phyloP scores from a whole-genome alignment of 371 early-diverging fungal genomes.

The Sporodiniella umbellata region DNA sequence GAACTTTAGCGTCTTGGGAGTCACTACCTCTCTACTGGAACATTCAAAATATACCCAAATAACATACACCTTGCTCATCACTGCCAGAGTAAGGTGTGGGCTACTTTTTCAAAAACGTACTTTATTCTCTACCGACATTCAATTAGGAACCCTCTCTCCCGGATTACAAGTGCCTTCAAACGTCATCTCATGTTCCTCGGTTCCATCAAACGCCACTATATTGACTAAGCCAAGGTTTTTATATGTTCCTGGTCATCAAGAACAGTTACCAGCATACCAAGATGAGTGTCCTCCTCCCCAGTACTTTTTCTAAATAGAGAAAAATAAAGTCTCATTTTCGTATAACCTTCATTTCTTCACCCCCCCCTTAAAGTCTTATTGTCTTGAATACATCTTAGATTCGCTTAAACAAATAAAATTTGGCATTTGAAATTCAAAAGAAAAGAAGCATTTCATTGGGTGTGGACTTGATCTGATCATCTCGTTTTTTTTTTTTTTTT shows the following conservation, averaged over 20 bases:
- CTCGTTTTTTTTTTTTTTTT: too few species aligned
- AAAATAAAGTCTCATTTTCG: too few species aligned
- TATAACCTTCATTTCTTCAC: not conserved
- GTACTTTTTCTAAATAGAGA: not conserved
- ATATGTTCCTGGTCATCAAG: conserved; percentile 1
- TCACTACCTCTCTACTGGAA: conserved; percentile 10
- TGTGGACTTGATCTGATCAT: too few species aligned
- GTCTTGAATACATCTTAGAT: too few species aligned
- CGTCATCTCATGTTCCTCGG: conserved; percentile 8
- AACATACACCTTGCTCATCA: conserved; percentile 9
- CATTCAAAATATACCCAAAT: conserved; percentile 14
- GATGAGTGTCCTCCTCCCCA: conserved; percentile 12
- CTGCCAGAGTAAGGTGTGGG: conserved; percentile 7
- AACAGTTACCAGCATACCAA: conserved; percentile 18
- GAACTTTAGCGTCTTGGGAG: conserved; percentile 18
- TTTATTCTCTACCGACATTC: conserved; percentile 9
- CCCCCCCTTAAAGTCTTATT: too few species aligned
- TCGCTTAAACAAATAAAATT: too few species aligned
- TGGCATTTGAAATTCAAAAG: too few species aligned
- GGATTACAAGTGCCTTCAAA: conserved; percentile 6
- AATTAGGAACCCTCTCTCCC: conserved; percentile 14
- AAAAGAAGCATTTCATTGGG: too few species aligned
- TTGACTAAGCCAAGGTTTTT: conserved; percentile 20
- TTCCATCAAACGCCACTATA: conserved; percentile 5
- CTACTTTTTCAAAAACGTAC: conserved; percentile 8